Percentiles rank a stretch among this genome's conserved stretches.
Conservation (phyloP, 2,329 filamentous ascomycete genomes). For the Fusarium tupiense region DNA sequence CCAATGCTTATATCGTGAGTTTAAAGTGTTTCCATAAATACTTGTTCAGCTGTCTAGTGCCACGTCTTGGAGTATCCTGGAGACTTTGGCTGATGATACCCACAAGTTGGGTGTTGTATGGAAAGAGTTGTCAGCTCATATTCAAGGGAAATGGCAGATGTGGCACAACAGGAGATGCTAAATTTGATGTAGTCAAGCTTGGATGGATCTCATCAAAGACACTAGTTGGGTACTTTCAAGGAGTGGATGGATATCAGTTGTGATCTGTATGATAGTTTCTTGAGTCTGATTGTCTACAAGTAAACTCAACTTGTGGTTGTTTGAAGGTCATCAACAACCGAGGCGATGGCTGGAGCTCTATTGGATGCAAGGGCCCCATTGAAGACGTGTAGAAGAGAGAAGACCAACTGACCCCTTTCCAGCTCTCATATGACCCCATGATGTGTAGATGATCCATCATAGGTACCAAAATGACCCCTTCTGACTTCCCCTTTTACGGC, state of each 20-base stretch:
- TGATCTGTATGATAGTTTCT: background rate
- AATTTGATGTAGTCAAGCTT: background rate
- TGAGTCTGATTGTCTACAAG: background rate
- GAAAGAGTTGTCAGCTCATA: background rate
- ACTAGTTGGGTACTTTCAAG: background rate
- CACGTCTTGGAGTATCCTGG: constrained; percentile 2
- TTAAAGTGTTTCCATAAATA: constrained; percentile 14
- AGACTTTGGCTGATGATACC: background rate
- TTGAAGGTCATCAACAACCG: no score
- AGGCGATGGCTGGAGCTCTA: no score
- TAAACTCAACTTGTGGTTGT: background rate
- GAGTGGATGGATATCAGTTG: background rate
- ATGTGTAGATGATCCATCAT: background rate
- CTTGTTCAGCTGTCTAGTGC: constrained; percentile 1
- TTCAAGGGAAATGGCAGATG: background rate
- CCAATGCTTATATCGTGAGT: constrained; percentile 13
- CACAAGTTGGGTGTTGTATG: background rate
- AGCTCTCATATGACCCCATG: background rate
- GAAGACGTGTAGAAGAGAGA: background rate
- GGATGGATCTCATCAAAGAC: background rate
- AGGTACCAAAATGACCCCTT: background rate
- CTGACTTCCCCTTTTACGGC: background rate
- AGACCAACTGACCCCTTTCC: rapidly evolving
- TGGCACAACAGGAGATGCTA: background rate
- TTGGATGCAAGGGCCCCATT: background rate